A percentile compares a stretch with the other conserved stretches of the same genome.
phyloP scores from a whole-genome alignment of 129 eudicot species.

The Scalesia atractyloides region DNA sequence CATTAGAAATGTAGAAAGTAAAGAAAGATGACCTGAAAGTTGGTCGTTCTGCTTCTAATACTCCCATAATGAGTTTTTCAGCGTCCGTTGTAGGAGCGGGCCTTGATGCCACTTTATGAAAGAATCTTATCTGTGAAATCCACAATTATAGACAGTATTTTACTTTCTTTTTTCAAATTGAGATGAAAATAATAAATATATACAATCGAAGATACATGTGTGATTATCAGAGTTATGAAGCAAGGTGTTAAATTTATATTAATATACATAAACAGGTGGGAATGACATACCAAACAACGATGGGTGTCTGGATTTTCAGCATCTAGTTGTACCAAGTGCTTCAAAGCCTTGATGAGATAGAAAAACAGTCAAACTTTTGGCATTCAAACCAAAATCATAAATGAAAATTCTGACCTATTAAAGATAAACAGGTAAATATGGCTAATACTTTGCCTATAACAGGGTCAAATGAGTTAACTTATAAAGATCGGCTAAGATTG shows the following conservation, averaged over 20 bases:
- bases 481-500: background rate
- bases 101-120: constrained; percentile 72
- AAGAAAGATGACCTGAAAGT: constrained; percentile 56
- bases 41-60: constrained; percentile 85
- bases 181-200: background rate
- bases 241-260: background rate
- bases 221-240: constrained; percentile 8
- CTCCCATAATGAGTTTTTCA: constrained; percentile 75
- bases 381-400: background rate
- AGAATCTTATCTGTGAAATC: constrained; percentile 71
- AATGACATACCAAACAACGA: constrained; percentile 42
- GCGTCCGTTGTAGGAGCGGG: constrained; percentile 77
- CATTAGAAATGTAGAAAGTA: background rate
- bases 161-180: background rate
- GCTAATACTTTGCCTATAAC: background rate
- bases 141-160: background rate
- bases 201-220: background rate
- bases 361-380: constrained; percentile 13
- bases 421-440: background rate
- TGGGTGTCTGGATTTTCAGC: constrained; percentile 40
- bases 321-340: constrained; percentile 43
- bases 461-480: background rate
- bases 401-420: background rate
- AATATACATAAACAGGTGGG: background rate
- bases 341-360: constrained; percentile 38